phyloP scores from a whole-genome alignment of 768 basidiomycete genomes.

The Lactarius quietus region DNA sequence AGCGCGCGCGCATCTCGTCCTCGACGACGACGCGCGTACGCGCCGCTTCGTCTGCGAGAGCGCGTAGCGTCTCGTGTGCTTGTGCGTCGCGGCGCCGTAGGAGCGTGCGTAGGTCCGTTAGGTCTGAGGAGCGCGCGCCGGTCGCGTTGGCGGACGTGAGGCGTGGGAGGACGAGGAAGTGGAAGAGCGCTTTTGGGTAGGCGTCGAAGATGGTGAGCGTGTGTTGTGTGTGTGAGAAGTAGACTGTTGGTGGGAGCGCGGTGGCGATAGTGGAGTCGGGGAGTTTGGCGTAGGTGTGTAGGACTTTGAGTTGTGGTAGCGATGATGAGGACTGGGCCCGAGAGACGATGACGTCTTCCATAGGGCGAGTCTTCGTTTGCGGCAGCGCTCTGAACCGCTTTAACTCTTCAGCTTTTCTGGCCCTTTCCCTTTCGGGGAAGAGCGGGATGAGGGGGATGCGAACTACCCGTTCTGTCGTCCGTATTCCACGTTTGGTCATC shows the following conservation, averaged over 20 bases:
- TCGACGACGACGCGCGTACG: constrained; percentile 57
- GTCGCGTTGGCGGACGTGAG: constrained; percentile 34
- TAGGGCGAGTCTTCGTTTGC: neutral
- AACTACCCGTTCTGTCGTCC: neutral
- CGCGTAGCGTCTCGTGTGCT: constrained; percentile 41
- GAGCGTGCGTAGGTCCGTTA: constrained; percentile 17
- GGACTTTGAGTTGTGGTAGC: constrained; percentile 41
- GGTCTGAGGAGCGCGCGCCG: neutral
- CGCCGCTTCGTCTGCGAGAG: constrained; percentile 54
- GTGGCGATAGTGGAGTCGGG: constrained; percentile 40
- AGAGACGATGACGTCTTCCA: too few relatives aligned
- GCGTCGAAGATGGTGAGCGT: constrained; percentile 69
- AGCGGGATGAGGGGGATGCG: neutral
- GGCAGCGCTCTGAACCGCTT: too few relatives aligned
- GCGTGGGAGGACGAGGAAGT: constrained; percentile 80
- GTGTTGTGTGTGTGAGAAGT: constrained; percentile 51
- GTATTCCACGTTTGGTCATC: neutral
- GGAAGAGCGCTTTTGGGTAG: constrained; percentile 82
- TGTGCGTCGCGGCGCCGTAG: constrained; percentile 40
- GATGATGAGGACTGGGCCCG: neutral
- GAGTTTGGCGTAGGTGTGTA: constrained; percentile 57
- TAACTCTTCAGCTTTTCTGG: too few relatives aligned
- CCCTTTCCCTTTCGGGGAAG: too few relatives aligned
- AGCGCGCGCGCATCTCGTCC: constrained; percentile 74
- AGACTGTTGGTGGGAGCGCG: constrained; percentile 53